A percentile compares a stretch with the other conserved stretches of the same genome.
Evolutionary conservation across 164 flowering plant genomes (phyloP).

Genomic region (Brasenia schreberi): DNA sequence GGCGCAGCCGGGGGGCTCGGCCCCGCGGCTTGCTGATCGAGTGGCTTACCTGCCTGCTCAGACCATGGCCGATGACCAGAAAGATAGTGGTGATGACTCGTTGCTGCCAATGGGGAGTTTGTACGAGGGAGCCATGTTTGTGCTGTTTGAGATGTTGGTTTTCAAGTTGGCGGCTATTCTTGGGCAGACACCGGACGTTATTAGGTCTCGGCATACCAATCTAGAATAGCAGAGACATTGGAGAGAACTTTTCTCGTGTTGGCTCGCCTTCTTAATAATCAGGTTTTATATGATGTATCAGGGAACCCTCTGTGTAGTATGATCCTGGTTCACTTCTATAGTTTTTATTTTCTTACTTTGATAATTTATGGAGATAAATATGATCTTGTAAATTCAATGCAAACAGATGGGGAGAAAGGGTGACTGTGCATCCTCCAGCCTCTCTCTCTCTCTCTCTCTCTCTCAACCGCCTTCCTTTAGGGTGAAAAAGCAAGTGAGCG

Average conservation of each 20-base stretch:
- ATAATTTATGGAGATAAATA: too few species aligned
- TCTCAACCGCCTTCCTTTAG: too few species aligned
- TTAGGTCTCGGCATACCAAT: constrained; percentile 84
- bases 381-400: too few species aligned
- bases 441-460: too few species aligned
- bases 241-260: not conserved
- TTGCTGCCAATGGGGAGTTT: constrained; percentile 88
- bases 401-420: too few species aligned
- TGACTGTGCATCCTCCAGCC: too few species aligned
- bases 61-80: constrained; percentile 79
- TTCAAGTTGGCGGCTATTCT: constrained; percentile 41
- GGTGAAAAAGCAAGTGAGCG: too few species aligned
- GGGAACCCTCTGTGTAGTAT: too few species aligned
- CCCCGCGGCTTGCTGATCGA: constrained; percentile 29
- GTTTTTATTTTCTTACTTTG: too few species aligned
- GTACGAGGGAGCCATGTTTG: constrained; percentile 90
- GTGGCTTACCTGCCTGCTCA: constrained; percentile 61
- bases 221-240: constrained; percentile 33
- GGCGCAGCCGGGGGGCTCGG: constrained; percentile 56
- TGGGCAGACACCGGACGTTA: constrained; percentile 45
- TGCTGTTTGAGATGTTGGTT: constrained; percentile 90
- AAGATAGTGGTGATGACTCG: constrained; percentile 12
- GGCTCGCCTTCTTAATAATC: too few species aligned
- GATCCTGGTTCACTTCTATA: too few species aligned
- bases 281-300: too few species aligned